Evolutionary conservation across 2,329 filamentous ascomycete species (phyloP).

Genomic region (Penicillium sp.): DNA sequence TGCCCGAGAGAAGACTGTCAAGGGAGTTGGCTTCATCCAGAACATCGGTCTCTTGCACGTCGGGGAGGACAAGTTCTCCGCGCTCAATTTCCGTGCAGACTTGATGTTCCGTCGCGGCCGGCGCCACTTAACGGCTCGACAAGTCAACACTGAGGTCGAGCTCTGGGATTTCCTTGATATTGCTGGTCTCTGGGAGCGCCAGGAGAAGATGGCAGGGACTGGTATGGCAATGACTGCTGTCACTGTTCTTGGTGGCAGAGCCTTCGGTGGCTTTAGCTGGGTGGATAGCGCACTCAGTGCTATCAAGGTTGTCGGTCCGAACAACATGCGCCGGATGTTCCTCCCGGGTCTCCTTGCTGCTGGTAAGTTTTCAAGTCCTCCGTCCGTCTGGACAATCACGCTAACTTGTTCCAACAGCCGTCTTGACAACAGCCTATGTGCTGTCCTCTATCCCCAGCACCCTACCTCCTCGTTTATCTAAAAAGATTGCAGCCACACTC

Average conservation of each 20-base stretch:
- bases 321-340: slow-evolving; percentile 73
- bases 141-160: slow-evolving; percentile 83
- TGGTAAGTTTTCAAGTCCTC: slow-evolving; percentile 53
- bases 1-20: slow-evolving; percentile 70
- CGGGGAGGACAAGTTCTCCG: slow-evolving; percentile 71
- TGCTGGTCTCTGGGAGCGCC: slow-evolving; percentile 72
- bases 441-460: slow-evolving; percentile 83
- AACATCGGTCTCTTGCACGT: slow-evolving; percentile 82
- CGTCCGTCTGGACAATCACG: not conserved
- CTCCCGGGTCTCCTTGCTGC: slow-evolving; percentile 73
- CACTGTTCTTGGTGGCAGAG: slow-evolving; percentile 73
- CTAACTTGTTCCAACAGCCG: slow-evolving; percentile 49
- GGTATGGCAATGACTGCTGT: slow-evolving; percentile 91
- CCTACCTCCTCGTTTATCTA: slow-evolving; percentile 75
- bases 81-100: slow-evolving; percentile 81
- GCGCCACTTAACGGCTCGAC: slow-evolving; percentile 71
- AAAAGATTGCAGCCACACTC: slow-evolving; percentile 78
- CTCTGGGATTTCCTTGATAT: slow-evolving; percentile 91
- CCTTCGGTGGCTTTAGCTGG: slow-evolving; percentile 82
- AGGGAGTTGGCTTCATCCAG: slow-evolving; percentile 81
- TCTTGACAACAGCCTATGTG: slow-evolving; percentile 72
- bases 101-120: slow-evolving; percentile 83
- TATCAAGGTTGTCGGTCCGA: slow-evolving; percentile 71
- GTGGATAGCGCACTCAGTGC: slow-evolving; percentile 79
- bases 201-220: slow-evolving; percentile 91